Evolutionary conservation across 2,329 filamentous ascomycete species (phyloP).

Genomic region (Pseudogymnoascus sp.): DNA sequence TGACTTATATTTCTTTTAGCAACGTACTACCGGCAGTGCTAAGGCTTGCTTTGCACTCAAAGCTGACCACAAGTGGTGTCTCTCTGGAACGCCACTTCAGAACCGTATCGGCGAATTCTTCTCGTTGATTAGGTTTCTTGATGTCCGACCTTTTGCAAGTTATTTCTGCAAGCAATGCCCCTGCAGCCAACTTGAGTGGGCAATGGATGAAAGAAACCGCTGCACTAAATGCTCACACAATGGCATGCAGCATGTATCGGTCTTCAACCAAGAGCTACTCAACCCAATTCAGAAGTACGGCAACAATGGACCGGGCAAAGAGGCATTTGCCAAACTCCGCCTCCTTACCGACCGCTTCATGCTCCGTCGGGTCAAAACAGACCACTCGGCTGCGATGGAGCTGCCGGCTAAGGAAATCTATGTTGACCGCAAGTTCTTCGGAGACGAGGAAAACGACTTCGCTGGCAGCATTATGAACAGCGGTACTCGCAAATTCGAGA

Average conservation of each 20-base stretch:
- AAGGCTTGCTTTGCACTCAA: conserved; percentile 91
- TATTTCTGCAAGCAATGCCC: conserved; percentile 87
- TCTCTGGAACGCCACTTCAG: conserved; percentile 90
- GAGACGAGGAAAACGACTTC: conserved; percentile 92
- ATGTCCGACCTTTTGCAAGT: conserved; percentile 79
- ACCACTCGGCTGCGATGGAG: conserved; percentile 92
- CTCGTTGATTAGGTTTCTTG: conserved; percentile 83
- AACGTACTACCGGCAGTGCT: conserved; percentile 79
- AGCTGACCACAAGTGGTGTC: conserved; percentile 85
- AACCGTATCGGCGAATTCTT: conserved; percentile 98
- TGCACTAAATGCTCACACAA: conserved; percentile 61
- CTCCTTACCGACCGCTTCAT: conserved; percentile 89
- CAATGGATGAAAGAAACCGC: conserved; percentile 59
- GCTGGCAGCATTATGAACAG: conserved; percentile 93
- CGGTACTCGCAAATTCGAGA: conserved; percentile 81
- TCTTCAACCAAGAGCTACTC: conserved; percentile 91
- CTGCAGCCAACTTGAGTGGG: conserved; percentile 79
- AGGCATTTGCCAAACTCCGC: conserved; percentile 72
- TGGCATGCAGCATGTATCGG: conserved; percentile 52
- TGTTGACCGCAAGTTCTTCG: conserved; percentile 91
- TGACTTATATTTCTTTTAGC: conserved; percentile 34
- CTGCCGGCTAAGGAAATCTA: conserved; percentile 89
- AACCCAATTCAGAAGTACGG: conserved; percentile 66
- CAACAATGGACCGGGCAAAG: conserved; percentile 51
- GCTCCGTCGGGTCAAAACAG: conserved; percentile 87